Base-by-base conservation (phyloP, 1,284 basidiomycete species). In the Melampsora americana region DNA sequence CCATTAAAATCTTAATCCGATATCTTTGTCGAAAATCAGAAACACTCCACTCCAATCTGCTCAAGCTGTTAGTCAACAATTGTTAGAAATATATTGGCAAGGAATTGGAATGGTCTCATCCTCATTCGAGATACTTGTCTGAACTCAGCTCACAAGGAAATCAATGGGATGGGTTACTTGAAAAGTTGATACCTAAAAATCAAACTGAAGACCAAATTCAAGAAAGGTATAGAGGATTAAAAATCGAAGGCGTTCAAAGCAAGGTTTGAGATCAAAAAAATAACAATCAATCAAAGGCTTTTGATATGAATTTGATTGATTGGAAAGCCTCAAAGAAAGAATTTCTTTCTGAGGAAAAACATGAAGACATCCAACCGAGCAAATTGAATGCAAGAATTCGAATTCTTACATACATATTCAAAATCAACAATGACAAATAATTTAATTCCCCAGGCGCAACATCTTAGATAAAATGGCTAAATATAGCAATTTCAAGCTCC, bases 1-100 rank as follows among this genome's bases (percentile, higher is more conserved):
- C 66, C 16, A 69, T 35, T 46, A n/a, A 65, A 20, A 39, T 59
- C 18, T 53, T 76, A 62, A 69, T 69, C 20, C 53, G 50, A 16
- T 23, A 39, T 30, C 48, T 76, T 39, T 65, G 62, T 9, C 23
- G 60, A 68, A 69, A 53, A 76, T 46, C 23, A 35, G 73, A 48
- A 56, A 76, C 60, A 76, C 73, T 5, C 73, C 69, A 48, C 35
- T 76, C 12, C 14, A 39, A 23, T 46, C 5, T 16, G 48, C 67
- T 1, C 42, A 53, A 20, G 39, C 39, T 3, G 39, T 75, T 12
- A 42, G 56, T 5, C 12, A 46, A 9, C 20, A 64, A 28, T 42
- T 75, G 0, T 50, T 75, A 23, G 64, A 50, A 44, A 18, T n/a
- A 42, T 7, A 75, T 48, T 1, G 35, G 67, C 2, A 50, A 26